These are phyloP conservation scores for Penicillium alfredii DNA, from an alignment of 495 filamentous ascomycete species.

Conservation along the genomic window DNA sequence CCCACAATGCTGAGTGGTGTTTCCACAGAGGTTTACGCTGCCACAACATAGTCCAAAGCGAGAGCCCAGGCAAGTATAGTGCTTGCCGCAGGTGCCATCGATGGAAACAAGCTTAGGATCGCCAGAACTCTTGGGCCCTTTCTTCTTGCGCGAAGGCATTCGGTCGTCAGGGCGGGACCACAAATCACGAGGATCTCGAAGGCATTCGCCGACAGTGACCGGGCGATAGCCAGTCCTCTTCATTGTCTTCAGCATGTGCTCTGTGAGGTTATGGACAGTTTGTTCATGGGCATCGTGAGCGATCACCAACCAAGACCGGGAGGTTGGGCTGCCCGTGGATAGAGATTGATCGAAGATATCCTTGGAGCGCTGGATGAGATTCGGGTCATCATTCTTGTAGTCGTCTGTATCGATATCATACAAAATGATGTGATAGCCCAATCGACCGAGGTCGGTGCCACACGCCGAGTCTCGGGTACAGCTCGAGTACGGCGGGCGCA, in stretches of 20 bases:
- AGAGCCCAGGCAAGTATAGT: slow-evolving; percentile 45
- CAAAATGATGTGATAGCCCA: slow-evolving; percentile 72
- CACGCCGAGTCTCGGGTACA: slow-evolving; percentile 55
- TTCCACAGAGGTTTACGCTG: slow-evolving; percentile 42
- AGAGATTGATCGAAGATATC: slow-evolving; percentile 61
- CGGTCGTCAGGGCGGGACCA: slow-evolving; percentile 56
- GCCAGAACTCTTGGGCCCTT: slow-evolving; percentile 31
- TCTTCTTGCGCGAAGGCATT: slow-evolving; percentile 12
- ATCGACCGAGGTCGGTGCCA: slow-evolving; percentile 49
- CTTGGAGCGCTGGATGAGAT: slow-evolving; percentile 62
- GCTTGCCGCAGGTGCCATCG: slow-evolving; percentile 49
- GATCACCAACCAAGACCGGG: slow-evolving; percentile 59
- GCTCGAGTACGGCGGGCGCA: slow-evolving; percentile 76
- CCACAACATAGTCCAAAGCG: slow-evolving; percentile 40
- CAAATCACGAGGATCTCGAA: slow-evolving; percentile 60
- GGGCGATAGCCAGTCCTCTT: slow-evolving; percentile 52
- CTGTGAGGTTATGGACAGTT: slow-evolving; percentile 69
- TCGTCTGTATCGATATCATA: slow-evolving; percentile 79
- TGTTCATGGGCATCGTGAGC: slow-evolving; percentile 76
- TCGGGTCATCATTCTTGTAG: slow-evolving; percentile 57
- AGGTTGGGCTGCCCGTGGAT: slow-evolving; percentile 27
- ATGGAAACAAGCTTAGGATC: slow-evolving; percentile 31
- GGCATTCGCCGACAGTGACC: slow-evolving; percentile 73
- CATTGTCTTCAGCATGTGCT: slow-evolving; percentile 62
- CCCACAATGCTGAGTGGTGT: slow-evolving; percentile 45